These are phyloP conservation scores for Wickerhamiella infanticola DNA, from an alignment of 1,139 yeast species.

Conservation along the genomic window DNA sequence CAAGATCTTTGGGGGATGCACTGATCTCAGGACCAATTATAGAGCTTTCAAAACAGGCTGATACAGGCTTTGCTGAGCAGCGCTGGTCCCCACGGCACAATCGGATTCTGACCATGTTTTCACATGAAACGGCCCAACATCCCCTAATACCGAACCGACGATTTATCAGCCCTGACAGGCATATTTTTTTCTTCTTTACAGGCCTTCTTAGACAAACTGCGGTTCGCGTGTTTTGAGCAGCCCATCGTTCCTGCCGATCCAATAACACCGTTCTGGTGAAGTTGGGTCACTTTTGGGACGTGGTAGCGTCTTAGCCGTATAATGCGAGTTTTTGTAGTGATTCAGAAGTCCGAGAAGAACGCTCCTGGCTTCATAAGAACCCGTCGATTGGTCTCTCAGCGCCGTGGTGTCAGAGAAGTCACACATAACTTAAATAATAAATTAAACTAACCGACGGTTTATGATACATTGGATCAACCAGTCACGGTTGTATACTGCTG, in stretches of 20 bases:
- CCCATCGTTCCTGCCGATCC: background rate
- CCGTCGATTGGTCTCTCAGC: constrained; percentile 36
- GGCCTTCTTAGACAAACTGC: constrained; percentile 15
- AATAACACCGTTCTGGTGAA: background rate
- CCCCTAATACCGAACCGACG: too few species aligned
- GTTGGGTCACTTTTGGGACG: background rate
- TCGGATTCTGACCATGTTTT: too few species aligned
- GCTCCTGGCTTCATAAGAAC: constrained; percentile 39
- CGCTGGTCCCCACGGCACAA: too few species aligned
- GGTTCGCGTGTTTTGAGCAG: constrained; percentile 3
- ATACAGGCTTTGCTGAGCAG: too few species aligned
- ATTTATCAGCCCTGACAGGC: too few species aligned
- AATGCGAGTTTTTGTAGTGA: constrained; percentile 19
- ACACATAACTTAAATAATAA: constrained; percentile 22
- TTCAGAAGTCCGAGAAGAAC: constrained; percentile 32
- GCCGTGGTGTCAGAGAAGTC: constrained; percentile 45
- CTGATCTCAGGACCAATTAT: too few species aligned
- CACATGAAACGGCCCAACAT: too few species aligned
- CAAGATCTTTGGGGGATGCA: too few species aligned
- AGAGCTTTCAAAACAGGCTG: too few species aligned
- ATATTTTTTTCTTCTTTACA: background rate
- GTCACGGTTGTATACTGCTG: constrained; percentile 16
- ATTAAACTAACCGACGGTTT: constrained; percentile 19
- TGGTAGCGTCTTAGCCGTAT: background rate
- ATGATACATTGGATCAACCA: constrained; percentile 24